Base-by-base conservation (phyloP, 2,329 filamentous ascomycete genomes). In the Ophiostoma ulmi region DNA sequence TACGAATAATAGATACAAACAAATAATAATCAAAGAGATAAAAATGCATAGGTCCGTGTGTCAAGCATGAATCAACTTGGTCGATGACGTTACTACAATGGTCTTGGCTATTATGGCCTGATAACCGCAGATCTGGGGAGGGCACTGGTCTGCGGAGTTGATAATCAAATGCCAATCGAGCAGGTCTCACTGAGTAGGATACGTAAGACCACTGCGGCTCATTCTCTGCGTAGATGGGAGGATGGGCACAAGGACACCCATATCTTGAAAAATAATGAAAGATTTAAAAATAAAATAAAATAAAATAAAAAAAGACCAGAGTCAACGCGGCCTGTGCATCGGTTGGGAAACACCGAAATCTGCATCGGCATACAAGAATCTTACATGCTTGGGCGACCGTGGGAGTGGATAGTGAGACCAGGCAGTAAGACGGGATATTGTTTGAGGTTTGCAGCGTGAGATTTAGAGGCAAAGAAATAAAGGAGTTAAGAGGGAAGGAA, bases 341-440 rank as follows among this genome's bases (percentile, higher is more conserved):
- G 61, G 58, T 64, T 64, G 31, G 61, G 61, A 20, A 64, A 64
- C 61, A 64, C 61, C 61, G 61, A 64, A 64, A 64, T 64, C 61
- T 64, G 61, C 61, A 64, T 64, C 61, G 26, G 61, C 61, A 64
- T 64, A 26, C 52, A 22, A 10, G n/a, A 48, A 48, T 48, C 7
- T 39, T 48, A 48, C 44, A 7, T 58, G 52, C 52, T 58, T 58
- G 52, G 52, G 52, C 52, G 26, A 58, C 44, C 44, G 44, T 48
- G 44, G 44, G 17, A 48, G 17, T 20, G n/a, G 44, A 48, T 48
- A 48, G 44, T 48, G 44, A 48, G 44, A 48, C 44, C 44, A 48
- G n/a, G 44, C 52, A 58, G 52, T 58, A 22, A 58, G 52, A 58
- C 52, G 52, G 52, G 52, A 58, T 58, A 10, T 58, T 13, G 44